These are phyloP conservation scores for Salvia rosmarinus DNA, from an alignment of 257 asterid genomes.

Conservation along the genomic window DNA sequence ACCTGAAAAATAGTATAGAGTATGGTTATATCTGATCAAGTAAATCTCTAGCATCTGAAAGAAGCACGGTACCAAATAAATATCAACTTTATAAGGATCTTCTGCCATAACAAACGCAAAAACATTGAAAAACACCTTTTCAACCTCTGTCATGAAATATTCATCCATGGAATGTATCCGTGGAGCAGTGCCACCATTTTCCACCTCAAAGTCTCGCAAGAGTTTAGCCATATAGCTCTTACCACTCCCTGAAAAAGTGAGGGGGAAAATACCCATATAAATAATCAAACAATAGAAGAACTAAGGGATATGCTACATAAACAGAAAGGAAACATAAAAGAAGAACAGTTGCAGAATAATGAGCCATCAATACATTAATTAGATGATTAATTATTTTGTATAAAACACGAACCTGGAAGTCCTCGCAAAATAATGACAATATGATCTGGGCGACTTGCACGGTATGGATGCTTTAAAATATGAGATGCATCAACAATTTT, in stretches of 20 bases:
- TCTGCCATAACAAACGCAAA: conserved; percentile 10
- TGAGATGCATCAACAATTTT: conserved; percentile 73
- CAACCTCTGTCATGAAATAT: conserved; percentile 98
- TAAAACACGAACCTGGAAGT: conserved; percentile 73
- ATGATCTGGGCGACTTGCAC: conserved; percentile 88
- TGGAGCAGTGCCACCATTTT: conserved; percentile 87
- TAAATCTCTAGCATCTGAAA: conserved; percentile 25
- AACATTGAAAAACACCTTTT: conserved; percentile 59
- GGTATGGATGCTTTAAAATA: conserved; percentile 82
- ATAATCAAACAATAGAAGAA: background rate
- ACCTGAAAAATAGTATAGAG: conserved; percentile 49
- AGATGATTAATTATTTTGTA: background rate
- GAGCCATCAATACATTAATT: conserved; percentile 5
- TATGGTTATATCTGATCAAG: conserved; percentile 24
- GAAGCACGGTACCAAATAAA: conserved; percentile 13
- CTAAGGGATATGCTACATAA: background rate
- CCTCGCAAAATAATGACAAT: conserved; percentile 88
- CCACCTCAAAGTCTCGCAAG: conserved; percentile 92
- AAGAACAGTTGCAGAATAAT: background rate
- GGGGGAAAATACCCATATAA: conserved; percentile 12
- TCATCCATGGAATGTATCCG: conserved; percentile 96
- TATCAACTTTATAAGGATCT: conserved; percentile 8
- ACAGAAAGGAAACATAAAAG: background rate
- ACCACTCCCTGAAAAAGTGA: conserved; percentile 82
- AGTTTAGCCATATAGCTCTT: conserved; percentile 94